phyloP scores from a whole-genome alignment of 2,329 filamentous ascomycete species.

The Domatiomyces catenatus region DNA sequence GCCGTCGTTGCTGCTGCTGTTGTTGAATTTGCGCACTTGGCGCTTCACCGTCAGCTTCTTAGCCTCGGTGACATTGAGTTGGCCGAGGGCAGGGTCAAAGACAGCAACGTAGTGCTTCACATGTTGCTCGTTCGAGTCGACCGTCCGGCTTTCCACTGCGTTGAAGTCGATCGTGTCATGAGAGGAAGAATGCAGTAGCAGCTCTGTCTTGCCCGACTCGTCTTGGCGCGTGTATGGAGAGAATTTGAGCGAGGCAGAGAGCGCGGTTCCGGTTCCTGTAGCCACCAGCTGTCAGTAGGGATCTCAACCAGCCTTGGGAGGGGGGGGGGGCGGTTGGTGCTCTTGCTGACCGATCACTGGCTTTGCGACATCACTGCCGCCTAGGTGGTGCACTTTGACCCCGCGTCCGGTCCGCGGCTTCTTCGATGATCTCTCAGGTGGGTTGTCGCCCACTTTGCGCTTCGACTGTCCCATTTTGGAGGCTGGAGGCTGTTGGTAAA shows the following conservation, averaged over 20 bases:
- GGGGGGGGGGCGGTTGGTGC: not conserved
- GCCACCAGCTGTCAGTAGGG: not conserved
- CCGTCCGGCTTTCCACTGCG: slow-evolving; percentile 29
- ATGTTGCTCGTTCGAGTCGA: slow-evolving; percentile 36
- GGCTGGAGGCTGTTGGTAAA: not conserved
- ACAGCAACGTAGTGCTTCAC: slow-evolving; percentile 47
- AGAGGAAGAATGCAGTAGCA: slow-evolving; percentile 45
- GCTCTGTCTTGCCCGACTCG: slow-evolving; percentile 23
- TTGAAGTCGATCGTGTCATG: slow-evolving; percentile 46
- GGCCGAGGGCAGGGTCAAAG: slow-evolving; percentile 39
- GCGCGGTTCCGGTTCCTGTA: slow-evolving; percentile 8
- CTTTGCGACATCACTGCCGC: slow-evolving; percentile 8
- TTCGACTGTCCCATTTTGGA: slow-evolving; percentile 12
- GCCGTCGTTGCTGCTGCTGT: slow-evolving; percentile 11
- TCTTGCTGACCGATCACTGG: slow-evolving; percentile 14
- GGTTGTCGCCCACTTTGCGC: slow-evolving; percentile 10
- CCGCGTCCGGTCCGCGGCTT: slow-evolving; percentile 8
- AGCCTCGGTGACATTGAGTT: slow-evolving; percentile 39
- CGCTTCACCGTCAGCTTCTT: slow-evolving; percentile 42
- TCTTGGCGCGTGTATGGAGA: slow-evolving; percentile 10
- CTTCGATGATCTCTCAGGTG: slow-evolving; percentile 9
- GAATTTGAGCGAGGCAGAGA: slow-evolving; percentile 7
- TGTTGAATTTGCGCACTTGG: slow-evolving; percentile 25
- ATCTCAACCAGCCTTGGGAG: not conserved
- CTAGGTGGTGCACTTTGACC: slow-evolving; percentile 13